These are phyloP conservation scores for Fragaria ananassa DNA, from an alignment of 306 rosid genomes.

Conservation along the genomic window DNA sequence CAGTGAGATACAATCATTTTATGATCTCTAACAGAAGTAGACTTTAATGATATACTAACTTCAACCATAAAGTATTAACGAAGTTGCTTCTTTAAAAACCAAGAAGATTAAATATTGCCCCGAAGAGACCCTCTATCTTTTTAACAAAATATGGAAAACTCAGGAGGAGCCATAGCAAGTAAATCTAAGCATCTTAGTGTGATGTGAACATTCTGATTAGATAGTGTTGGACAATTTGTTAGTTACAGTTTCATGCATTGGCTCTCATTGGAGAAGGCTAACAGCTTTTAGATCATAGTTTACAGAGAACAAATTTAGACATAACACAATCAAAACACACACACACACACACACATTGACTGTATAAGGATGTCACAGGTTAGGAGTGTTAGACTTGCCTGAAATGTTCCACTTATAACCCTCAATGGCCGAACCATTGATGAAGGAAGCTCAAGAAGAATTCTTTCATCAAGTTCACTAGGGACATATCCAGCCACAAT, in stretches of 20 bases:
- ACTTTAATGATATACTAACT: background rate
- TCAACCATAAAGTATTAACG: background rate
- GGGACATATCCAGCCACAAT: slow-evolving; percentile 82
- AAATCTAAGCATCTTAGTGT: background rate
- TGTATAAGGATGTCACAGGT: slow-evolving; percentile 18
- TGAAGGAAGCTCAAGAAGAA: slow-evolving; percentile 82
- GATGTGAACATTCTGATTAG: background rate
- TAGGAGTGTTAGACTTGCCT: slow-evolving; percentile 51
- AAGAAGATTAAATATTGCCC: background rate
- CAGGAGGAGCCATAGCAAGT: background rate
- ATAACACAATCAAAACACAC: background rate
- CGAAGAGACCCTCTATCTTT: background rate
- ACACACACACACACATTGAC: background rate
- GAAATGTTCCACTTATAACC: slow-evolving; percentile 84
- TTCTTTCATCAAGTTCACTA: slow-evolving; percentile 85
- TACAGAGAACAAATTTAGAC: slow-evolving; percentile 6
- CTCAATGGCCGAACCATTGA: slow-evolving; percentile 90
- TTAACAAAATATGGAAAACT: background rate
- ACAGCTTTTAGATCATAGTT: background rate
- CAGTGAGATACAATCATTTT: background rate
- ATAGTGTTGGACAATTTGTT: background rate
- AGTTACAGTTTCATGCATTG: background rate
- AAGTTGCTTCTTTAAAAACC: background rate
- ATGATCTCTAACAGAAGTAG: background rate
- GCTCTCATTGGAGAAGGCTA: background rate